Conservation (phyloP, 257 asterid genomes). For the Nicotiana attenuata region DNA sequence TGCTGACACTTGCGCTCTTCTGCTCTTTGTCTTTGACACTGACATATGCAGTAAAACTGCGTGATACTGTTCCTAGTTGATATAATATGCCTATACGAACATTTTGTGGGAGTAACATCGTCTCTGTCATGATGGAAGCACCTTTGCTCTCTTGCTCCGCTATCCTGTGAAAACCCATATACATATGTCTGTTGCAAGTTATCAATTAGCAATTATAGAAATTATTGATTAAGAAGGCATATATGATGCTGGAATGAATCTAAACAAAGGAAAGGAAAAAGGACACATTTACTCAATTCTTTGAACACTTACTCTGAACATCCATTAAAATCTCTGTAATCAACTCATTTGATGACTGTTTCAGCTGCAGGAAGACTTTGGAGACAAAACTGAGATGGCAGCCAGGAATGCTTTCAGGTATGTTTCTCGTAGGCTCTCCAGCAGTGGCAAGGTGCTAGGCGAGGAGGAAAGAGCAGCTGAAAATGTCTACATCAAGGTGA, state of each 20-base stretch:
- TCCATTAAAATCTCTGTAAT: not conserved
- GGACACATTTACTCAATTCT: not conserved
- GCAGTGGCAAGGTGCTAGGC: slow-evolving; percentile 59
- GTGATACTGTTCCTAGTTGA: not conserved
- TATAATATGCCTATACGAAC: not conserved
- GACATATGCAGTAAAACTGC: too few relatives aligned
- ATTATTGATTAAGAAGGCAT: not conserved
- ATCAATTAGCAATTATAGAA: not conserved
- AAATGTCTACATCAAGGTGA: slow-evolving; percentile 82
- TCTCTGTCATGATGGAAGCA: not conserved
- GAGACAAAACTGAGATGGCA: slow-evolving; percentile 42
- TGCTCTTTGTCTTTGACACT: not conserved
- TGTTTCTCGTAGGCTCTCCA: slow-evolving; percentile 63
- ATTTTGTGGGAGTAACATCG: not conserved
- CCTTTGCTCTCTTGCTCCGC: not conserved
- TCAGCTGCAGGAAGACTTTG: slow-evolving; percentile 19
- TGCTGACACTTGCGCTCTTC: not conserved
- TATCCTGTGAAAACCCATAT: not conserved
- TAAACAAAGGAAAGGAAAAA: not conserved
- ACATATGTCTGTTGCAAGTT: not conserved
- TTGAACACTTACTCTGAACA: too few relatives aligned
- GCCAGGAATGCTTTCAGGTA: slow-evolving; percentile 57
- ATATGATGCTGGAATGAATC: not conserved
- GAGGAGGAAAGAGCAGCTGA: slow-evolving; percentile 99
- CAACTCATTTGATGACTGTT: not conserved